Percentiles rank a stretch among this genome's conserved stretches.
phyloP scores from a whole-genome alignment of 2,329 filamentous ascomycete species.

The Cercospora citrullina region DNA sequence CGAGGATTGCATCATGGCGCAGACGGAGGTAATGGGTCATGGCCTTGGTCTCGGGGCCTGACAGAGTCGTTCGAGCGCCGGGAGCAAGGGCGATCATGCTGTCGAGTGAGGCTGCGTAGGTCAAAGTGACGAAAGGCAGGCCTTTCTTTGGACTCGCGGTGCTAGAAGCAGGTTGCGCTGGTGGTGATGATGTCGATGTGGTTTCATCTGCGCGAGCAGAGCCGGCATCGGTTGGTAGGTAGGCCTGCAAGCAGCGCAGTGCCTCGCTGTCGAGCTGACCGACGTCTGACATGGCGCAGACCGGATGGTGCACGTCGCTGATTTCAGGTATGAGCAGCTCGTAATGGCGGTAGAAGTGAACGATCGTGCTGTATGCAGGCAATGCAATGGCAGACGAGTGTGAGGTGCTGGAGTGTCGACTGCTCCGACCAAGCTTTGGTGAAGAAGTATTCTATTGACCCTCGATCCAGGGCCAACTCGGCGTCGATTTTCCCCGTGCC shows the following conservation, averaged over 20 bases:
- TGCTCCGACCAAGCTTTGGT: not conserved
- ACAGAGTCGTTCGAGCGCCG: slow-evolving; percentile 78
- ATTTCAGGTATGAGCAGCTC: not conserved
- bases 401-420: not conserved
- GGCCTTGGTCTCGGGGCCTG: slow-evolving; percentile 77
- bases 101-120: slow-evolving; percentile 89
- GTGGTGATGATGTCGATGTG: not conserved
- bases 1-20: slow-evolving; percentile 77
- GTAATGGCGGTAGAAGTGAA: not conserved
- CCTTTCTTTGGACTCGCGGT: not conserved
- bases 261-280: slow-evolving; percentile 40
- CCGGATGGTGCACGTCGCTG: not conserved
- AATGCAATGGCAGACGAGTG: not conserved
- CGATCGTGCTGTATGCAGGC: not conserved
- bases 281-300: slow-evolving; percentile 27
- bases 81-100: slow-evolving; percentile 70
- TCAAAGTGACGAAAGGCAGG: slow-evolving; percentile 69
- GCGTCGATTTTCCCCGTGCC: not conserved
- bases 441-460: not conserved
- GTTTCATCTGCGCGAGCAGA: slow-evolving; percentile 8
- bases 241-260: slow-evolving; percentile 52
- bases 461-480: not conserved
- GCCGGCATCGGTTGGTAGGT: slow-evolving; percentile 42
- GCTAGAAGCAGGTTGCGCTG: not conserved
- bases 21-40: slow-evolving; percentile 92